Evolutionary conservation across 495 filamentous ascomycete genomes (phyloP).

Genomic region (Neurospora sp.): DNA sequence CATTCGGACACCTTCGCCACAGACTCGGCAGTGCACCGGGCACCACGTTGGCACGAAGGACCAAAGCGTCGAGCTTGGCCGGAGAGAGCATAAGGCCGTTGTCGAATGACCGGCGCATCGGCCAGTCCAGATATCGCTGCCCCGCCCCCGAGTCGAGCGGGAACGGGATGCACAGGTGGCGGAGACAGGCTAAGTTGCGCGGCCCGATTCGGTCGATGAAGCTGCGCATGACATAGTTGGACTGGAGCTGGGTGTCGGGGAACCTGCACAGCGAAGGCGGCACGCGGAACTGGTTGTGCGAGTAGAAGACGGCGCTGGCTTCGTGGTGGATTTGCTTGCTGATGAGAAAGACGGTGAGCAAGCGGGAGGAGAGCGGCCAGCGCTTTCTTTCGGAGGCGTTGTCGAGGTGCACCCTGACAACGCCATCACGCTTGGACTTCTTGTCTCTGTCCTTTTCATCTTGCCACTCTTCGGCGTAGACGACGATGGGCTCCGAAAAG

Average conservation of each 20-base stretch:
- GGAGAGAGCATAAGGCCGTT: neutral
- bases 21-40: neutral
- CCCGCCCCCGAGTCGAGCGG: neutral
- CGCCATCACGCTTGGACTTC: neutral
- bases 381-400: neutral
- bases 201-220: slow-evolving; percentile 12
- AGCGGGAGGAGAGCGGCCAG: slow-evolving; percentile 2
- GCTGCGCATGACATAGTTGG: slow-evolving; percentile 9
- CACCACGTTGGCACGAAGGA: neutral
- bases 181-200: slow-evolving; percentile 1
- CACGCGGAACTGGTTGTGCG: slow-evolving; percentile 1
- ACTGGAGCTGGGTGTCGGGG: slow-evolving; percentile 3
- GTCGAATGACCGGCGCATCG: neutral
- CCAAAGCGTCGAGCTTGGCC: neutral
- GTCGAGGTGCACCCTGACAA: neutral
- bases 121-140: neutral
- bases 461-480: neutral
- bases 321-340: slow-evolving; percentile 7
- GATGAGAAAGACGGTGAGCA: slow-evolving; percentile 5
- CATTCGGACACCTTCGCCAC: neutral
- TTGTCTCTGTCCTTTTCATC: neutral
- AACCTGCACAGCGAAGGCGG: neutral
- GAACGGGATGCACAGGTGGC: slow-evolving; percentile 6
- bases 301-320: slow-evolving; percentile 11
- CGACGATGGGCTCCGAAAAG: neutral